A percentile compares a stretch with the other conserved stretches of the same genome.
Conservation (phyloP, 257 asterid genomes). For the Ilex asprella region DNA sequence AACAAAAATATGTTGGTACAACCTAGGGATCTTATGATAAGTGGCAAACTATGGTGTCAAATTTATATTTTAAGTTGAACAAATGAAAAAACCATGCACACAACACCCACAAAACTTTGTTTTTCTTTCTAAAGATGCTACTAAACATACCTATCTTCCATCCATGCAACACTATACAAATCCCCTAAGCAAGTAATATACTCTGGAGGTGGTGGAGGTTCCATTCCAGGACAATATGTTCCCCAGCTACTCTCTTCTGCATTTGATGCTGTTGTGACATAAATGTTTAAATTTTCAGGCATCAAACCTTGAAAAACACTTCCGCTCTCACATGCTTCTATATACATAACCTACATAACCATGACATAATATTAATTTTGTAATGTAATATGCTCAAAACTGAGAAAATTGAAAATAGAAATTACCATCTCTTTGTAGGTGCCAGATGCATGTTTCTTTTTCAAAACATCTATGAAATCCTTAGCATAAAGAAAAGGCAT, state of each 20-base stretch:
- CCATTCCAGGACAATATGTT: constrained; percentile 70
- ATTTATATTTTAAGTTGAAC: no score
- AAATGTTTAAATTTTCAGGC: constrained; percentile 66
- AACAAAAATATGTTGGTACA: no score
- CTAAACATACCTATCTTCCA: constrained; percentile 79
- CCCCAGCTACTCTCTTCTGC: constrained; percentile 95
- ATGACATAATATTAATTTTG: not conserved
- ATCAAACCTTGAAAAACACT: constrained; percentile 79
- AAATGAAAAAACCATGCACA: not conserved
- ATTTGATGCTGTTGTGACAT: constrained; percentile 80
- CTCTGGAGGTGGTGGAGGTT: constrained; percentile 62
- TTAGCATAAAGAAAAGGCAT: constrained; percentile 60
- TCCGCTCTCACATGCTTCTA: constrained; percentile 94
- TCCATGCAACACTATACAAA: constrained; percentile 90
- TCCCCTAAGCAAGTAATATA: constrained; percentile 82
- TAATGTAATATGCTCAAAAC: not conserved
- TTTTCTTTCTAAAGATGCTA: no score
- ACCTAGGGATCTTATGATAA: no score
- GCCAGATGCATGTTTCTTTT: constrained; percentile 59
- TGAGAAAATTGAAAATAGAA: not conserved
- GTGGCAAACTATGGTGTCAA: no score
- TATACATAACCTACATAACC: constrained; percentile 48
- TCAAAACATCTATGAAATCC: constrained; percentile 65
- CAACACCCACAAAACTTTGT: not conserved
- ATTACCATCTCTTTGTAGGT: constrained; percentile 79